Evolutionary conservation across 306 rosid species (phyloP).

Genomic region (Prunus dulcis): DNA sequence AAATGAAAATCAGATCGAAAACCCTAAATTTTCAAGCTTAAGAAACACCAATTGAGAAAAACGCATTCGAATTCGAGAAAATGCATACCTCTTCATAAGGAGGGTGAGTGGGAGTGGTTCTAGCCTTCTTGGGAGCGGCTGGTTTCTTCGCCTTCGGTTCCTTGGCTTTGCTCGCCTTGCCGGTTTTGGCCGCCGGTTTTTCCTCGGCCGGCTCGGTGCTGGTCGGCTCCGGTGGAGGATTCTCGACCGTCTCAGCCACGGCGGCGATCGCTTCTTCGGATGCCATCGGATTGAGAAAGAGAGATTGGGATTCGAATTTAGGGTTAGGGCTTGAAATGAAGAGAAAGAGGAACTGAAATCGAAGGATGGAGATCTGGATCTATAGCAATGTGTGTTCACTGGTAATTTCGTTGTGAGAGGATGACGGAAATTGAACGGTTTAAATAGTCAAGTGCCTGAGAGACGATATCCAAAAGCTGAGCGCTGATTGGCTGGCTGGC

Average conservation of each 20-base stretch:
- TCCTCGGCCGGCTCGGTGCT: conserved; percentile 37
- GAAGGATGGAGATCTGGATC: conserved; percentile 16
- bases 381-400: conserved; percentile 14
- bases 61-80: not conserved
- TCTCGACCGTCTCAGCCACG: conserved; percentile 26
- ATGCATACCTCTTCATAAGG: conserved; percentile 67
- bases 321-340: conserved; percentile 4
- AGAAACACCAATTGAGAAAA: not conserved
- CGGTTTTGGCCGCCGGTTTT: conserved; percentile 26
- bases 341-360: not conserved
- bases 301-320: not conserved
- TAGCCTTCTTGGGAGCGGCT: conserved; percentile 42
- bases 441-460: conserved; percentile 56
- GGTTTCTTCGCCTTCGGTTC: conserved; percentile 52
- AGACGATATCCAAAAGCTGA: conserved; percentile 33
- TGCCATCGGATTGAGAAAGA: conserved; percentile 37
- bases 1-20: not conserved
- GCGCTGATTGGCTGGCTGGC: conserved; percentile 47
- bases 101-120: conserved; percentile 52
- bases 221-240: conserved; percentile 23
- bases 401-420: conserved; percentile 38
- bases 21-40: not conserved
- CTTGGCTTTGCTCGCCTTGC: conserved; percentile 44
- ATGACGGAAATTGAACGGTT: conserved; percentile 40
- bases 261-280: conserved; percentile 45